Evolutionary conservation across 2,329 filamentous ascomycete species (phyloP).

Genomic region (Sporothrix pallida): DNA sequence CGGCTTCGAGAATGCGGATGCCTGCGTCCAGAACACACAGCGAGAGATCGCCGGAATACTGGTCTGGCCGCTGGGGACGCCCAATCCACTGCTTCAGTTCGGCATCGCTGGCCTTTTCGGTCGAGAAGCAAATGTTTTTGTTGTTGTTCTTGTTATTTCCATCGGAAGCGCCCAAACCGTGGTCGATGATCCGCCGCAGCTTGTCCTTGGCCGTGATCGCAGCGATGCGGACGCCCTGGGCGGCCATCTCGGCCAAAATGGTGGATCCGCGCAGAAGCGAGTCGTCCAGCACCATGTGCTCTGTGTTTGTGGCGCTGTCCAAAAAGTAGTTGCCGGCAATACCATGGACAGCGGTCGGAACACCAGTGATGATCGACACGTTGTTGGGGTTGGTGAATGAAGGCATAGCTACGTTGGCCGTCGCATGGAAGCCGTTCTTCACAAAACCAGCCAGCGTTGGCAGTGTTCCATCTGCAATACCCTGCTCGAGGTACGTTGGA

Average conservation of each 20-base stretch:
- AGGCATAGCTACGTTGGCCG: constrained; percentile 50
- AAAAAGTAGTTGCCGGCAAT: constrained; percentile 54
- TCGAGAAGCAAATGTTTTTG: constrained; percentile 48
- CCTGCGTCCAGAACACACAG: constrained; percentile 53
- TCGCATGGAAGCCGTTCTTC: constrained; percentile 47
- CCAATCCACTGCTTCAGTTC: constrained; percentile 45
- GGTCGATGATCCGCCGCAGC: constrained; percentile 49
- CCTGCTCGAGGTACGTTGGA: constrained; percentile 48
- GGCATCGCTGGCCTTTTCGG: constrained; percentile 45
- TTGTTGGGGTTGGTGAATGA: constrained; percentile 55
- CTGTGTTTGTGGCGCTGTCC: constrained; percentile 48
- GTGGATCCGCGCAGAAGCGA: constrained; percentile 50
- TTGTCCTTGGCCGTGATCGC: constrained; percentile 55
- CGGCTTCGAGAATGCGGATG: constrained; percentile 49
- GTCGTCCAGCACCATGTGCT: constrained; percentile 51
- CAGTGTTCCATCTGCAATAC: constrained; percentile 45
- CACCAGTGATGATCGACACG: constrained; percentile 52
- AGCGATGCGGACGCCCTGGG: constrained; percentile 48
- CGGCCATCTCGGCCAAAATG: constrained; percentile 49
- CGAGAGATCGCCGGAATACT: constrained; percentile 53
- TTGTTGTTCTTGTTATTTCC: not conserved
- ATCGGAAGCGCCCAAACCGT: constrained; percentile 43
- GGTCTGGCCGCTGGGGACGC: constrained; percentile 43
- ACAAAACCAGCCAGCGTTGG: constrained; percentile 45
- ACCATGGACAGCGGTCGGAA: constrained; percentile 49